A percentile compares a stretch with the other conserved stretches of the same genome.
Evolutionary conservation across 2,329 filamentous ascomycete species (phyloP).

Genomic region (Ceratocystis eucalypticola): DNA sequence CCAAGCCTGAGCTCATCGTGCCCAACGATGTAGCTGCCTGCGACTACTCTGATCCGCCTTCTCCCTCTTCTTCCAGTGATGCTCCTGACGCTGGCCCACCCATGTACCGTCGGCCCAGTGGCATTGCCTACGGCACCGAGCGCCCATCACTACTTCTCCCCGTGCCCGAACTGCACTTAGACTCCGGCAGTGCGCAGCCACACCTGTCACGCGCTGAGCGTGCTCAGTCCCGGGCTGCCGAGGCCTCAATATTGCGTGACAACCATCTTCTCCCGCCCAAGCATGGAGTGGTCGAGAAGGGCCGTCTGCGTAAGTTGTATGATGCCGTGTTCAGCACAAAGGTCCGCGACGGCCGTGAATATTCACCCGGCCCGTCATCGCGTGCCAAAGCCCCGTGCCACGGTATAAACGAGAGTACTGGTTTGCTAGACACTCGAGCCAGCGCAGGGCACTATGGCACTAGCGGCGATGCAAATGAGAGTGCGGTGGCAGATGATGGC

Average conservation of each 20-base stretch:
- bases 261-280: constrained; percentile 54
- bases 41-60: constrained; percentile 18
- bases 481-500: constrained; percentile 23
- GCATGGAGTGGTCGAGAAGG: constrained; percentile 22
- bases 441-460: constrained; percentile 5
- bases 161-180: constrained; percentile 36
- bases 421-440: neutral
- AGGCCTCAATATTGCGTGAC: constrained; percentile 48
- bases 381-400: neutral
- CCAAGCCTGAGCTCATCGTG: constrained; percentile 28
- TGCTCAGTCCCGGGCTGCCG: constrained; percentile 43
- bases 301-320: constrained; percentile 30
- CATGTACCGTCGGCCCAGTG: constrained; percentile 63
- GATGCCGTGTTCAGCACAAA: constrained; percentile 43
- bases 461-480: neutral
- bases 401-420: constrained; percentile 12
- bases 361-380: constrained; percentile 14
- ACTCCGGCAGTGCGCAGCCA: constrained; percentile 29
- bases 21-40: constrained; percentile 27
- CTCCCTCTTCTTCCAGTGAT: constrained; percentile 23
- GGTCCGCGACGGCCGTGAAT: constrained; percentile 17
- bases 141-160: constrained; percentile 49
- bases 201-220: constrained; percentile 40
- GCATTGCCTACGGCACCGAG: constrained; percentile 58
- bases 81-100: constrained; percentile 30